A percentile compares a stretch with the other conserved stretches of the same genome.
Conservation (phyloP, 2,329 filamentous ascomycete genomes). For the Diaporthe caulivora region DNA sequence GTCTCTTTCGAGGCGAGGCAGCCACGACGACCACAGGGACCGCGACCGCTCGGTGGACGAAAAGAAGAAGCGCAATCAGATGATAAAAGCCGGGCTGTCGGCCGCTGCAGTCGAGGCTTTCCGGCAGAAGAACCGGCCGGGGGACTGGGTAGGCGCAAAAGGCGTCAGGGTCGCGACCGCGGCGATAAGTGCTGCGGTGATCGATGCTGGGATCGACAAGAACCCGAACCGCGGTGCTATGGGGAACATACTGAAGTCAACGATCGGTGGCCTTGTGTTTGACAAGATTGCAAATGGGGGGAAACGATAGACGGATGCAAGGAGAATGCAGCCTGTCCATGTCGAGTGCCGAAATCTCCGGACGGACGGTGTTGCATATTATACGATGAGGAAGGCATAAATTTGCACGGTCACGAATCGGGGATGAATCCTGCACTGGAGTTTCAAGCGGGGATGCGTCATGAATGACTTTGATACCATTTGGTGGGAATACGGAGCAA, state of each 20-base stretch:
- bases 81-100: conserved; percentile 43
- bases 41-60: conserved; percentile 18
- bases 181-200: conserved; percentile 45
- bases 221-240: conserved; percentile 41
- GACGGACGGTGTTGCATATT: not conserved
- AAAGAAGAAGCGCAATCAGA: conserved; percentile 40
- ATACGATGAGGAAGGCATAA: not conserved
- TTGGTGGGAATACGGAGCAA: not conserved
- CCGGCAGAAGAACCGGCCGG: conserved; percentile 41
- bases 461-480: conserved; percentile 1
- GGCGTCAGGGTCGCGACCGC: conserved; percentile 45
- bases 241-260: conserved; percentile 41
- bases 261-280: conserved; percentile 44
- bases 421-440: not conserved
- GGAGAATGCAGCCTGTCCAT: not conserved
- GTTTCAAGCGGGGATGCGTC: too few relatives aligned
- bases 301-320: not conserved
- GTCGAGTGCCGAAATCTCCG: not conserved
- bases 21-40: not conserved
- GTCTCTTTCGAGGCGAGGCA: not conserved
- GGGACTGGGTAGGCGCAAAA: conserved; percentile 39
- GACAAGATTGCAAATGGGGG: conserved; percentile 46
- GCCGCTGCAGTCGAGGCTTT: conserved; percentile 45
- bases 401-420: too few relatives aligned
- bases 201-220: conserved; percentile 42